Evolutionary conservation across 495 filamentous ascomycete genomes (phyloP).

Genomic region (Glarea lozoyensis): DNA sequence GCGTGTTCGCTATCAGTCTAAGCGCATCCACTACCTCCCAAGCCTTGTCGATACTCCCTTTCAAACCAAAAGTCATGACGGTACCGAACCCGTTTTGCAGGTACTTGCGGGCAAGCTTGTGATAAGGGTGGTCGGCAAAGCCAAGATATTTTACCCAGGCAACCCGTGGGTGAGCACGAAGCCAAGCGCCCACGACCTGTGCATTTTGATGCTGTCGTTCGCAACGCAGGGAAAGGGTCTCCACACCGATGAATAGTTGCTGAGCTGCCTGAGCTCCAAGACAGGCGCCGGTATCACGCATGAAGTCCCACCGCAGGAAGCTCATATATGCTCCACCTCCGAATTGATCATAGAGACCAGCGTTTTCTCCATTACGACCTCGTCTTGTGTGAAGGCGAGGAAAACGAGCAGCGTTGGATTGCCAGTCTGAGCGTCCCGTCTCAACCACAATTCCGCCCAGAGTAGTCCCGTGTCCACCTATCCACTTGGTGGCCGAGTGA

Average conservation of each 20-base stretch:
- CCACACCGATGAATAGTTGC: conserved; percentile 32
- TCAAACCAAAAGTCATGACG: conserved; percentile 33
- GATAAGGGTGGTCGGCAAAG: conserved; percentile 29
- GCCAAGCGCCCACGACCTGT: conserved; percentile 30
- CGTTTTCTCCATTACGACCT: conserved; percentile 33
- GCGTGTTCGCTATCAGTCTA: conserved; percentile 30
- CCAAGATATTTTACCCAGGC: conserved; percentile 34
- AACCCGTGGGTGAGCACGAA: conserved; percentile 27
- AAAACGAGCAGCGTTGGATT: conserved; percentile 31
- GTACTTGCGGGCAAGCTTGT: conserved; percentile 26
- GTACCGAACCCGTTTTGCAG: conserved; percentile 30
- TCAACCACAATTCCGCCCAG: conserved; percentile 36
- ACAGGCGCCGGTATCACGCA: conserved; percentile 33
- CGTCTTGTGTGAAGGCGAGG: conserved; percentile 31
- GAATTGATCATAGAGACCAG: conserved; percentile 35
- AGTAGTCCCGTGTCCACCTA: conserved; percentile 32
- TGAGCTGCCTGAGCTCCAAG: conserved; percentile 33
- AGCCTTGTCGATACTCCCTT: conserved; percentile 31
- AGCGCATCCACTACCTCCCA: conserved; percentile 33
- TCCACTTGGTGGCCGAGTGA: conserved; percentile 34
- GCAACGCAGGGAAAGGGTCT: conserved; percentile 28
- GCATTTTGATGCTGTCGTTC: conserved; percentile 30
- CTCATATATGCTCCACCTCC: conserved; percentile 28
- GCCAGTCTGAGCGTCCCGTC: conserved; percentile 34
- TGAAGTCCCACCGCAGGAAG: conserved; percentile 32